phyloP scores from a whole-genome alignment of 257 asterid genomes.

The Datura wrightii region DNA sequence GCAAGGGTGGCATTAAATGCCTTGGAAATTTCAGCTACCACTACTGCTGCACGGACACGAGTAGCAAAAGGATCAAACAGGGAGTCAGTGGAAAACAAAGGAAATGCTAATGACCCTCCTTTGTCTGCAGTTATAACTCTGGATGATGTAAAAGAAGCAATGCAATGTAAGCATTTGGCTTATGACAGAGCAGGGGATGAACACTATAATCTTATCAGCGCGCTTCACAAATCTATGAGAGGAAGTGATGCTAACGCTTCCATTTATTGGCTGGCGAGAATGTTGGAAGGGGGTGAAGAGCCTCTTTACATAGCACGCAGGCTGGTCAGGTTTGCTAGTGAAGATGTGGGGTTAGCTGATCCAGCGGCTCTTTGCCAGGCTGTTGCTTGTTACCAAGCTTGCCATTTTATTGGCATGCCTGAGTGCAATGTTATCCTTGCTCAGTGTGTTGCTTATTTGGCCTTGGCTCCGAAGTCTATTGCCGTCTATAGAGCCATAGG shows the following conservation, averaged over 20 bases:
- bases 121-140: conserved; percentile 23
- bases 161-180: conserved; percentile 78
- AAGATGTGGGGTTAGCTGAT: conserved; percentile 84
- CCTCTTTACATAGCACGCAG: conserved; percentile 85
- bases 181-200: conserved; percentile 81
- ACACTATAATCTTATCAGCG: conserved; percentile 81
- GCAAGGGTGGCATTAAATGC: conserved; percentile 78
- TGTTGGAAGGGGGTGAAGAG: conserved; percentile 92
- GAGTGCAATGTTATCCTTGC: conserved; percentile 79
- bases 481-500: conserved; percentile 65
- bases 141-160: conserved; percentile 61
- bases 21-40: conserved; percentile 66
- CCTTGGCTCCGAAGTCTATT: conserved; percentile 80
- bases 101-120: not conserved
- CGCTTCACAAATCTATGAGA: conserved; percentile 88
- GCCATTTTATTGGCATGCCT: conserved; percentile 85
- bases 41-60: conserved; percentile 46
- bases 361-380: conserved; percentile 80
- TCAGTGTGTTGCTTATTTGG: conserved; percentile 76
- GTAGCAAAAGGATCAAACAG: not conserved
- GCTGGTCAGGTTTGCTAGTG: conserved; percentile 73
- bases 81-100: not conserved
- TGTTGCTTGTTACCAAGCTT: conserved; percentile 82
- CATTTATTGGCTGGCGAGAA: conserved; percentile 80
- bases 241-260: conserved; percentile 82